Base-by-base conservation (phyloP, 1,139 yeast genomes). In the Pichia cactophila region DNA sequence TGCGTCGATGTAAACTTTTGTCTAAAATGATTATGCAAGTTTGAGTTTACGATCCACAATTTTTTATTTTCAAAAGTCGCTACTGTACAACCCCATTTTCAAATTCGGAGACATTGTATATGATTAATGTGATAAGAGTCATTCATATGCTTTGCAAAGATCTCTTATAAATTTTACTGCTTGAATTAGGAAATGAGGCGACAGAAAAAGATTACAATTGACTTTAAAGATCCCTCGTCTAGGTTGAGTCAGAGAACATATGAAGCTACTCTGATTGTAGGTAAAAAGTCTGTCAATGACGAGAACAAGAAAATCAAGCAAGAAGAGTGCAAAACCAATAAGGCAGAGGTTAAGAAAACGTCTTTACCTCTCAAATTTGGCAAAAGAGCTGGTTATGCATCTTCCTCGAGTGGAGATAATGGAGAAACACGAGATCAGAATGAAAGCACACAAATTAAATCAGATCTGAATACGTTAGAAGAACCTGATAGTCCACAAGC, bases 231-330 rank as follows among this genome's bases (percentile, higher is more conserved):
- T 43, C 56, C 63, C 9, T 48, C 63, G 42, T 57, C 50, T 39
- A 57, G 65, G 10, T 51, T 56, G 45, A 58, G 63, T 31, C 64
- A 62, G 49, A 46, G 64, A 37, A 59, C 67, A 6, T 59, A 62
- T 43, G 67, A 63, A 55, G 61, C 65, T 2, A 62, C 63, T 28
- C 49, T 63, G 47, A 51, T 61, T 28, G 67, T 63, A 10, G 67
- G 67, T 5, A 58, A 52, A 48, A 54, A 45, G 26, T 17, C 16
- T 23, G 33, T 39, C 42, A 39, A 42, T 16, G 45, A 38, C 23
- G n/a, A 33, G 33, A 4, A n/a, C 6, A 23, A 23, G 17, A 36
- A 37, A 29, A 12, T 14, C 20, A 28, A 37, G 3, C 26, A 37
- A 8, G 41, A 28, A 36, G 7, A 23, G 3, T 17, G 29, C 8